Evolutionary conservation across 1,284 basidiomycete species (phyloP).

Genomic region (Sporisorium iseilematis-ciliati): DNA sequence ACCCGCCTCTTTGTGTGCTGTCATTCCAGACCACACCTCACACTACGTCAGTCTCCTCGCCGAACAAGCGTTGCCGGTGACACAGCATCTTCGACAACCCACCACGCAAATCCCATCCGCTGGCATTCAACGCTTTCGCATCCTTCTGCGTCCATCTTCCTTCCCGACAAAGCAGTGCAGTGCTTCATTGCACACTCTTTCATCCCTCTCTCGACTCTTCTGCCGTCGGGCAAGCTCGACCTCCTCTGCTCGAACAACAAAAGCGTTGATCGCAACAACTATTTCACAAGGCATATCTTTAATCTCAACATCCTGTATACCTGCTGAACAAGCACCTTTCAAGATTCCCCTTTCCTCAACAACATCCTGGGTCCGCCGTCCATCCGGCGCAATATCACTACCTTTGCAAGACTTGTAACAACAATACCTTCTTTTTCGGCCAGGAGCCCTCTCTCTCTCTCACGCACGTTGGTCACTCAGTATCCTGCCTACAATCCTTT

Average conservation of each 20-base stretch:
- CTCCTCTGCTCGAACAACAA: too few relatives aligned
- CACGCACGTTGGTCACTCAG: not conserved
- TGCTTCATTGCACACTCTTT: conserved; percentile 1
- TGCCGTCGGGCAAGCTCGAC: not conserved
- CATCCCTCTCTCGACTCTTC: not conserved
- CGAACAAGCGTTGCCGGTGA: not conserved
- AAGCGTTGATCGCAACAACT: conserved; percentile 5
- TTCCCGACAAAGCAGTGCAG: not conserved
- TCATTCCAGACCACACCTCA: not conserved
- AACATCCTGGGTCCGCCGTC: not conserved
- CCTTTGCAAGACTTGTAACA: conserved; percentile 31
- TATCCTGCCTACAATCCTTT: not conserved
- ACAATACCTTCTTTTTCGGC: conserved; percentile 8
- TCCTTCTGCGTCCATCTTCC: not conserved
- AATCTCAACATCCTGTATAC: conserved; percentile 27
- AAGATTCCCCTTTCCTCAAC: conserved; percentile 14
- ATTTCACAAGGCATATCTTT: conserved; percentile 15
- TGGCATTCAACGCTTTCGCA: not conserved
- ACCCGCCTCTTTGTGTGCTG: conserved; percentile 1
- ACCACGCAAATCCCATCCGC: not conserved
- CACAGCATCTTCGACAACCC: not conserved
- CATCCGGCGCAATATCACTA: conserved; percentile 3
- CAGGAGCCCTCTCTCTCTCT: conserved; percentile 19
- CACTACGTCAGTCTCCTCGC: not conserved
- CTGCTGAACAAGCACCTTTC: conserved; percentile 31